Evolutionary conservation across 495 filamentous ascomycete genomes (phyloP).

Genomic region (Aspergillus ostianus): DNA sequence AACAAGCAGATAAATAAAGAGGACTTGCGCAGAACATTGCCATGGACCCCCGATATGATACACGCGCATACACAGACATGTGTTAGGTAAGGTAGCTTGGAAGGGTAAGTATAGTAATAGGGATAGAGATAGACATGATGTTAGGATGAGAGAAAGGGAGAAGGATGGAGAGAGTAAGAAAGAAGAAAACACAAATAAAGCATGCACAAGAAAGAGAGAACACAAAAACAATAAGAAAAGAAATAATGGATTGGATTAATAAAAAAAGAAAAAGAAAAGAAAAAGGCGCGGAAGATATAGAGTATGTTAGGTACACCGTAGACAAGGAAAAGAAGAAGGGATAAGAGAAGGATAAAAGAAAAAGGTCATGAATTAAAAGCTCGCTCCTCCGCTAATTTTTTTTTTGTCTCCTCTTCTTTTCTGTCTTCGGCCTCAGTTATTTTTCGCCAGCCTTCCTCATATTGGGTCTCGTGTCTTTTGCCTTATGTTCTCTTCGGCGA

Average conservation of each 20-base stretch:
- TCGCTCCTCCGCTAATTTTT: background rate
- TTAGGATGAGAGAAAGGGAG: conserved; percentile 8
- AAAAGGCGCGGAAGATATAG: conserved; percentile 1
- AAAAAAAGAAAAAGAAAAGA: too few species aligned
- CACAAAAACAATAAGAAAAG: conserved; percentile 20
- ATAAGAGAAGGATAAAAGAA: conserved; percentile 8
- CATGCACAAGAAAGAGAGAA: conserved; percentile 14
- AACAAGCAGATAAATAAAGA: background rate
- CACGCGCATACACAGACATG: background rate
- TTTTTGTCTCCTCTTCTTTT: background rate
- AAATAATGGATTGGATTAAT: conserved; percentile 3
- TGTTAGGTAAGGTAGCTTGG: background rate
- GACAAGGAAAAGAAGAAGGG: background rate
- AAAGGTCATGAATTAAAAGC: conserved; percentile 3
- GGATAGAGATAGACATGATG: conserved; percentile 2
- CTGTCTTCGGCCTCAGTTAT: background rate
- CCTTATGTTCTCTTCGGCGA: background rate
- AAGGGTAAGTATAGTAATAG: background rate
- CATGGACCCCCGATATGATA: background rate
- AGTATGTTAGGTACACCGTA: background rate
- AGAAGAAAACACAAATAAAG: conserved; percentile 13
- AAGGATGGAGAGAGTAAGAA: conserved; percentile 4
- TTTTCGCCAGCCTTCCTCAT: background rate
- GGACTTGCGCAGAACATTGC: background rate
- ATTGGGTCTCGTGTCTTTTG: background rate